Evolutionary conservation across 2,329 filamentous ascomycete genomes (phyloP).

Genomic region (Diaporthe amygdali): DNA sequence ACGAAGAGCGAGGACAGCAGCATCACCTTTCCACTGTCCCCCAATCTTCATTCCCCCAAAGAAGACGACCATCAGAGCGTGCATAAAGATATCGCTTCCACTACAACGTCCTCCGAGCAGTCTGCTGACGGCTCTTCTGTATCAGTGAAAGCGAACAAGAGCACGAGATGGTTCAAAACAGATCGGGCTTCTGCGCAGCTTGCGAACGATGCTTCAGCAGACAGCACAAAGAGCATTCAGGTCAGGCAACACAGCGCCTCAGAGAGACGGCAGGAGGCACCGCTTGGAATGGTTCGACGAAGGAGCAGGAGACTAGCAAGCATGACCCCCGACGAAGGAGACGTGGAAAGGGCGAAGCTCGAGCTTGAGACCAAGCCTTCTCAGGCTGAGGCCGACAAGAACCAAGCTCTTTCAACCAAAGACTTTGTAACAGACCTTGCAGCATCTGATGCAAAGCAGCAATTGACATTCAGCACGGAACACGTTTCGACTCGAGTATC

Average conservation of each 20-base stretch:
- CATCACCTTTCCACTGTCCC: background rate
- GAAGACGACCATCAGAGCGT: background rate
- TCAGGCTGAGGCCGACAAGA: too few relatives aligned
- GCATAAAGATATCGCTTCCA: background rate
- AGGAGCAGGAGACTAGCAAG: background rate
- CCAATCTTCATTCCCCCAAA: background rate
- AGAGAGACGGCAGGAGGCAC: background rate
- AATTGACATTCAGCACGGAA: background rate
- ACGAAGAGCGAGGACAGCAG: background rate
- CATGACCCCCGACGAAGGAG: background rate
- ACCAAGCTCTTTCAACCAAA: background rate
- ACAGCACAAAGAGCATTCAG: background rate
- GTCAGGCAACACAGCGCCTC: background rate
- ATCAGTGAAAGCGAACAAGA: background rate
- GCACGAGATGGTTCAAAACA: background rate
- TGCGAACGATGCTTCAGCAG: background rate
- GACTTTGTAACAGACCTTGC: too few relatives aligned
- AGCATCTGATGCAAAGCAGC: background rate
- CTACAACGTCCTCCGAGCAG: fast-evolving
- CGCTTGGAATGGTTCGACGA: background rate
- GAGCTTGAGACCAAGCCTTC: background rate
- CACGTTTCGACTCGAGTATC: background rate
- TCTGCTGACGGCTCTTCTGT: background rate
- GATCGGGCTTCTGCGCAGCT: background rate
- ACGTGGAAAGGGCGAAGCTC: background rate